phyloP scores from a whole-genome alignment of 805 yeast genomes.

The Yamadazyma paraphyllophila region DNA sequence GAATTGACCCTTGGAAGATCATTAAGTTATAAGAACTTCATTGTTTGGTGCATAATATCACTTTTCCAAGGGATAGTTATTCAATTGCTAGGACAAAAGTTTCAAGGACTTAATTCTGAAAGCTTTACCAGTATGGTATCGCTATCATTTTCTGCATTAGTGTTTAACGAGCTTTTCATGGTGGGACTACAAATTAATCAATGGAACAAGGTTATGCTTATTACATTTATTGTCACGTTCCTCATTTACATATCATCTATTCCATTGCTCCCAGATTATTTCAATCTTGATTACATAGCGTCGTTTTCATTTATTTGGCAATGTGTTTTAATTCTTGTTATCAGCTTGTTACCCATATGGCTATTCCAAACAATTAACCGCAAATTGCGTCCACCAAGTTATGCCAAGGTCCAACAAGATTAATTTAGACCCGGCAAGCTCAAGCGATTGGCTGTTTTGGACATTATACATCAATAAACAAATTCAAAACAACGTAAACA shows the following conservation, averaged over 20 bases:
- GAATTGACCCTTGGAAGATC: conserved; percentile 89
- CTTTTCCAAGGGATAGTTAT: conserved; percentile 88
- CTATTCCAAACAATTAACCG: conserved; percentile 71
- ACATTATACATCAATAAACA: not conserved
- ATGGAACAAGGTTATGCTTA: conserved; percentile 82
- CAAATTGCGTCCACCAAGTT: conserved; percentile 85
- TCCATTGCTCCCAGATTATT: conserved; percentile 87
- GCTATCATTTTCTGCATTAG: conserved; percentile 72
- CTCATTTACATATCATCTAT: conserved; percentile 66
- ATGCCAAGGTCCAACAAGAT: conserved; percentile 88
- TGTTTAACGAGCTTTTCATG: conserved; percentile 87
- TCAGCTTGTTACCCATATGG: conserved; percentile 90
- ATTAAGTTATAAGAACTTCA: conserved; percentile 81
- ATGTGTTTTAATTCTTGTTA: conserved; percentile 54
- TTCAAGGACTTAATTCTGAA: conserved; percentile 57
- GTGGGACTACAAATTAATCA: conserved; percentile 88
- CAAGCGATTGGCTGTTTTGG: not conserved
- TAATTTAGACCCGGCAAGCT: not conserved
- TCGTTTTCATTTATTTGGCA: conserved; percentile 69
- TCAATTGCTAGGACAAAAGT: conserved; percentile 76
- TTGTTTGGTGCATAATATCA: conserved; percentile 86
- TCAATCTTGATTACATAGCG: conserved; percentile 62
- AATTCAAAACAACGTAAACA: too few relatives aligned
- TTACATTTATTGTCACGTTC: conserved; percentile 69
- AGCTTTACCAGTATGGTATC: conserved; percentile 79